Conservation (phyloP, 2,329 filamentous ascomycete genomes). For the Microdochium trichocladiopsis region DNA sequence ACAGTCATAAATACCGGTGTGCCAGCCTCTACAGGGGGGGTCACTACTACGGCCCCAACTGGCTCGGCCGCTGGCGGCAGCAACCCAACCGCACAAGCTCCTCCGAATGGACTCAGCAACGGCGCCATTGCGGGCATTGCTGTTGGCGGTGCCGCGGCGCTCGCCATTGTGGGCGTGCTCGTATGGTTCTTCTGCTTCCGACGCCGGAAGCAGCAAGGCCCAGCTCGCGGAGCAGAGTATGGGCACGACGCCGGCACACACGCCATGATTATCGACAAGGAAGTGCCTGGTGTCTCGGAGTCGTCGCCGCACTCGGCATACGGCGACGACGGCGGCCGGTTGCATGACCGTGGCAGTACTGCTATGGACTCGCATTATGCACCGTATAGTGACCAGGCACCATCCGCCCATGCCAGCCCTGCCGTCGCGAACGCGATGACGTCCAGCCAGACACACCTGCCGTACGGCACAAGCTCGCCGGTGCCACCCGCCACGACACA, state of each 20-base stretch:
- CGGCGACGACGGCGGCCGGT: conserved; percentile 29
- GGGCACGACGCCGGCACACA: conserved; percentile 7
- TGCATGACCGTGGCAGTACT: conserved; percentile 3
- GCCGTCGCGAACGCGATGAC: conserved; percentile 2
- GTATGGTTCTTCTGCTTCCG: conserved; percentile 34
- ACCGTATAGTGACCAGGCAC: conserved; percentile 23
- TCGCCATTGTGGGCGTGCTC: conserved; percentile 26
- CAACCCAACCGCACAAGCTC: background rate
- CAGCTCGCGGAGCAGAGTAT: conserved; percentile 12
- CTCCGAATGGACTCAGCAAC: conserved; percentile 21
- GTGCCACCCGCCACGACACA: conserved; percentile 22
- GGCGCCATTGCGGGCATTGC: conserved; percentile 42
- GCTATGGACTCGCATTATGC: conserved; percentile 13
- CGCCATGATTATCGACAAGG: conserved; percentile 38
- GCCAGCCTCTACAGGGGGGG: too few relatives aligned
- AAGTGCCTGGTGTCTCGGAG: conserved; percentile 25
- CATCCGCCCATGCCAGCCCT: conserved; percentile 1
- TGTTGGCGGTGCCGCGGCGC: conserved; percentile 25
- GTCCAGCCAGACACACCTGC: conserved; percentile 13
- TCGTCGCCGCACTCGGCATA: conserved; percentile 35
- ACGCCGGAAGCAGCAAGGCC: conserved; percentile 24
- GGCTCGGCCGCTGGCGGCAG: background rate
- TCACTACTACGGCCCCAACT: too few relatives aligned
- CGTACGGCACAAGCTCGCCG: conserved; percentile 3
- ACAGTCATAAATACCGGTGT: too few relatives aligned